phyloP scores from a whole-genome alignment of 1,284 basidiomycete genomes.

The Cryptococcus sp. region DNA sequence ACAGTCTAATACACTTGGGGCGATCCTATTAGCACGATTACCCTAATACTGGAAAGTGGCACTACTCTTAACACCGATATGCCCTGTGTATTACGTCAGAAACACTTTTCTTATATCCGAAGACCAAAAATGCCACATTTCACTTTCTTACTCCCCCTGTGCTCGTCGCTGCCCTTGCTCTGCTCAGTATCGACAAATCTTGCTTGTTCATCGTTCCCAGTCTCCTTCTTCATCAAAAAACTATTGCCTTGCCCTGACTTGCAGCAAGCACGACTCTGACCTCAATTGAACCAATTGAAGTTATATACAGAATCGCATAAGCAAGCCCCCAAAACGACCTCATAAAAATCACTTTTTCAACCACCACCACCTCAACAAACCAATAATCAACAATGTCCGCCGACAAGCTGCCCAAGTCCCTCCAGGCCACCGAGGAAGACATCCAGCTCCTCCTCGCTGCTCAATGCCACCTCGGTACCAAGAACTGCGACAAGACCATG shows the following conservation, averaged over 20 bases:
- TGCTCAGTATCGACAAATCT: neutral
- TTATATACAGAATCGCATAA: constrained; percentile 29
- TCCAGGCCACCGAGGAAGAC: constrained; percentile 95
- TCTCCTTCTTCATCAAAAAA: constrained; percentile 2
- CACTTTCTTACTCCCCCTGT: neutral
- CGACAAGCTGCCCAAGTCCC: constrained; percentile 82
- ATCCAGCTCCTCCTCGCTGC: constrained; percentile 92
- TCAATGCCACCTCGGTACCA: constrained; percentile 94
- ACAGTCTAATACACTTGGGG: too few species aligned
- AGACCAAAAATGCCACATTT: neutral
- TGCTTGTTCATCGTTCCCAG: neutral
- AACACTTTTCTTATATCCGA: neutral
- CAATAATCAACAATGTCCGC: constrained; percentile 33
- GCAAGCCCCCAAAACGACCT: constrained; percentile 43
- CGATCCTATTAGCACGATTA: too few species aligned
- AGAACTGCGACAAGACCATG: constrained; percentile 99
- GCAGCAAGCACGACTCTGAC: constrained; percentile 15
- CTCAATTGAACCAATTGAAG: too few species aligned
- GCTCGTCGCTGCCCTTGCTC: neutral
- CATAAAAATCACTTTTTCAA: constrained; percentile 12
- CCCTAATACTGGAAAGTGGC: too few species aligned
- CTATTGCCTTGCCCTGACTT: constrained; percentile 14
- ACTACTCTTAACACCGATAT: too few species aligned
- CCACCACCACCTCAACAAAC: constrained; percentile 18
- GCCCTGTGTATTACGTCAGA: neutral